Percentiles rank a stretch among this genome's conserved stretches.
Evolutionary conservation across 192 early-diverging fungal species (phyloP).

Genomic region (Coemansia sp.): DNA sequence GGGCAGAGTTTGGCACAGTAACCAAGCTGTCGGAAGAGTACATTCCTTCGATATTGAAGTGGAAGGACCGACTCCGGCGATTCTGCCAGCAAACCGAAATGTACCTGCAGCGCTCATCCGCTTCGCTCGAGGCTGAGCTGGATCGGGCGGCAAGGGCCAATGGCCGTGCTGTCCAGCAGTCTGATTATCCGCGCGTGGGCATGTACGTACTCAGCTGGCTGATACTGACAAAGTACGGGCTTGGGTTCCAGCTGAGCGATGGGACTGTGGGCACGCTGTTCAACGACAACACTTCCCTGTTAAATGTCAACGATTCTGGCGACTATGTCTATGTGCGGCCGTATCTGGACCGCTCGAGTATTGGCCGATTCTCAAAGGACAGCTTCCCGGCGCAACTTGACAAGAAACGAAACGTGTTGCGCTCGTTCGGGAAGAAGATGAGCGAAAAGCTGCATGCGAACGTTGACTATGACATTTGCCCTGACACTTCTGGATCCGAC

Average conservation of each 20-base stretch:
- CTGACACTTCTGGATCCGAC: slow-evolving; percentile 3
- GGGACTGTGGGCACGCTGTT: slow-evolving; percentile 83
- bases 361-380: slow-evolving; percentile 35
- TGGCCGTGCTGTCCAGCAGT: background rate
- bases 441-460: slow-evolving; percentile 24
- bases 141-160: background rate
- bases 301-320: slow-evolving; percentile 17
- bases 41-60: slow-evolving; percentile 40
- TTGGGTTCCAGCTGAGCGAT: slow-evolving; percentile 87
- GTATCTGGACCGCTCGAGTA: slow-evolving; percentile 37
- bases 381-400: slow-evolving; percentile 39
- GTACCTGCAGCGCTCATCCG: slow-evolving; percentile 28
- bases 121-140: slow-evolving; percentile 28
- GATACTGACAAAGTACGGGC: slow-evolving; percentile 80
- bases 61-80: slow-evolving; percentile 36
- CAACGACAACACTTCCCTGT: slow-evolving; percentile 85
- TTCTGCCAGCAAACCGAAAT: slow-evolving; percentile 31
- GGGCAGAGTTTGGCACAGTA: slow-evolving; percentile 45
- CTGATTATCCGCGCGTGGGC: slow-evolving; percentile 38
- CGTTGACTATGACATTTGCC: slow-evolving; percentile 35
- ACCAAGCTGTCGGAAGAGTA: slow-evolving; percentile 50
- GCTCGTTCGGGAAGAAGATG: slow-evolving; percentile 35
- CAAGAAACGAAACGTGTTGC: slow-evolving; percentile 44
- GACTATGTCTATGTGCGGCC: slow-evolving; percentile 47
- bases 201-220: slow-evolving; percentile 91